Evolutionary conservation across 2,329 filamentous ascomycete species (phyloP).

Genomic region (Cytospora paraplurivora): DNA sequence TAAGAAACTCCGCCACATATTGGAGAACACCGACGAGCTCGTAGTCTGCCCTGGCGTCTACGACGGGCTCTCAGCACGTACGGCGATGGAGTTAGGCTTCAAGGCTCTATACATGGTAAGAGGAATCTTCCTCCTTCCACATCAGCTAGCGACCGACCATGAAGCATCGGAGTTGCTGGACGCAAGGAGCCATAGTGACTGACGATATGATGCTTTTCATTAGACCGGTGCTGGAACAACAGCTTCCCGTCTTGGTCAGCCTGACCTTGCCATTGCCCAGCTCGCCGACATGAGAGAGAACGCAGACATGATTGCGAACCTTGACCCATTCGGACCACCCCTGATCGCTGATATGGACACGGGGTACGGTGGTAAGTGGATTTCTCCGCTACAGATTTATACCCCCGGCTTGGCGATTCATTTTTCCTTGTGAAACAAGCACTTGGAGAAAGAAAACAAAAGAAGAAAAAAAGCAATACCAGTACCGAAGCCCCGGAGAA

Average conservation of each 20-base stretch:
- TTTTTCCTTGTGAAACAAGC: too few species aligned
- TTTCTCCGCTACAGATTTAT: too few species aligned
- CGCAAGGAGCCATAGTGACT: neutral
- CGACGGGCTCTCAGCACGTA: conserved; percentile 62
- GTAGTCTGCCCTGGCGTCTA: conserved; percentile 64
- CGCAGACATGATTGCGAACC: conserved; percentile 55
- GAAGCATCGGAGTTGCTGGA: neutral
- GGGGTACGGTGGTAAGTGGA: conserved; percentile 51
- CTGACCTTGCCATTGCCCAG: conserved; percentile 61
- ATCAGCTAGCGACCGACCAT: neutral
- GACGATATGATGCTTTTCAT: neutral
- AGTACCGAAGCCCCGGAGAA: too few species aligned
- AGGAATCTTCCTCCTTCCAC: neutral
- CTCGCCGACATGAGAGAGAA: conserved; percentile 55
- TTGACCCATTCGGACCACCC: conserved; percentile 47
- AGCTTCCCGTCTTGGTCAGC: conserved; percentile 61
- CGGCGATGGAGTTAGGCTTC: conserved; percentile 59
- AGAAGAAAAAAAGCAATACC: too few species aligned
- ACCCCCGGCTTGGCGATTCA: neutral
- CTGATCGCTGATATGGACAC: conserved; percentile 58
- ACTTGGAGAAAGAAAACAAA: too few species aligned
- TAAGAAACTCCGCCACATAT: conserved; percentile 30
- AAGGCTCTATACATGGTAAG: conserved; percentile 65
- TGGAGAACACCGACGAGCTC: conserved; percentile 41
- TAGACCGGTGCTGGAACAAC: conserved; percentile 64